Evolutionary conservation across 2,329 filamentous ascomycete genomes (phyloP).

Genomic region (Arthrobotrys iridis): DNA sequence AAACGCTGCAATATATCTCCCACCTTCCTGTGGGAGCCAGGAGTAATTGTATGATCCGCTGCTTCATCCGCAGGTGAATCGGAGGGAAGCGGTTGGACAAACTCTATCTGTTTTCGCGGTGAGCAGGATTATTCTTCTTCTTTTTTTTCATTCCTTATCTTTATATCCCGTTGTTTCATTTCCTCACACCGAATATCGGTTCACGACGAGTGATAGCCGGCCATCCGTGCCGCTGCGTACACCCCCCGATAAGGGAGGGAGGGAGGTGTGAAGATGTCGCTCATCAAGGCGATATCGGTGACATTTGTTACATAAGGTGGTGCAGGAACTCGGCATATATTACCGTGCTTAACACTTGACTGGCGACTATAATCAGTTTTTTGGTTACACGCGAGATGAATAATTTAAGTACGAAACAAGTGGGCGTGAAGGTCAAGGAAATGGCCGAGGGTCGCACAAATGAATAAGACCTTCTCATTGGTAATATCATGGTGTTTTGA

Average conservation of each 20-base stretch:
- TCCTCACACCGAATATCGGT: neutral
- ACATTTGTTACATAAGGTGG: neutral
- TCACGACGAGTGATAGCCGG: neutral
- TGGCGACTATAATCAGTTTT: neutral
- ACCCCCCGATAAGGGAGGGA: too few species aligned
- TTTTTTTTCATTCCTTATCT: neutral
- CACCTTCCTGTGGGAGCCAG: neutral
- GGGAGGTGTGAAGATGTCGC: neutral
- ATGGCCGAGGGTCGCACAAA: neutral
- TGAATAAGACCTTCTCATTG: neutral
- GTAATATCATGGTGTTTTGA: neutral
- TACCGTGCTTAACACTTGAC: neutral
- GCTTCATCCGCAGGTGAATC: slow-evolving; percentile 22
- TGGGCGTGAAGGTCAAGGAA: neutral
- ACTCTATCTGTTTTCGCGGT: neutral
- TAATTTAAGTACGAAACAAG: too few species aligned
- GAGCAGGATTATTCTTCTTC: neutral
- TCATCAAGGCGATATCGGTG: neutral
- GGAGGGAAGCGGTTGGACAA: neutral
- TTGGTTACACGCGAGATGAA: too few species aligned
- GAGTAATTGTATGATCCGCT: too few species aligned
- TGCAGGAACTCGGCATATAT: neutral
- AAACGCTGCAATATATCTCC: neutral
- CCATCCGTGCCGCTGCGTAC: slow-evolving; percentile 1
- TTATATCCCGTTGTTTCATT: neutral